These are phyloP conservation scores for Vitis hybrid DNA, from an alignment of 177 flowering plant genomes.

Conservation along the genomic window DNA sequence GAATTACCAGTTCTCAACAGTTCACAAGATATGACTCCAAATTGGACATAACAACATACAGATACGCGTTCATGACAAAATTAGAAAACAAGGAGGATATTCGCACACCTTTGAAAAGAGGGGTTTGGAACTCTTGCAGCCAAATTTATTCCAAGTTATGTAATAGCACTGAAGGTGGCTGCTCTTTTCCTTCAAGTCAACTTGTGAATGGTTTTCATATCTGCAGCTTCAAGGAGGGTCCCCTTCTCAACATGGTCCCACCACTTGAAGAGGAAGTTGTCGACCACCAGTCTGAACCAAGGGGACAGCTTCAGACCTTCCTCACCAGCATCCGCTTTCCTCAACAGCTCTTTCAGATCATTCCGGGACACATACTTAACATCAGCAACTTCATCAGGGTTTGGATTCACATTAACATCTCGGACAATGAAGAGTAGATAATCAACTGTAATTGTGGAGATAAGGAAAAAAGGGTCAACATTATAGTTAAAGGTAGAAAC, in stretches of 20 bases:
- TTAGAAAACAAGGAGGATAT: too few species aligned
- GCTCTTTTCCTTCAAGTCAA: conserved; percentile 25
- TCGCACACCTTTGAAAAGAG: too few species aligned
- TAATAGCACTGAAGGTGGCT: background rate
- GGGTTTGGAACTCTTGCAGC: background rate
- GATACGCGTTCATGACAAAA: too few species aligned
- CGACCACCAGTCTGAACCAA: conserved; percentile 91
- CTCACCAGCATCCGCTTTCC: conserved; percentile 91
- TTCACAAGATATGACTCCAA: too few species aligned
- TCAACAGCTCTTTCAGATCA: conserved; percentile 73
- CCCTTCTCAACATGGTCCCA: conserved; percentile 91
- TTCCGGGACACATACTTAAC: conserved; percentile 76
- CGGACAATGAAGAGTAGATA: conserved; percentile 92
- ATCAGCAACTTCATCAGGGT: conserved; percentile 92
- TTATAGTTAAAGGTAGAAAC: background rate
- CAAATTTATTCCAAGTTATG: background rate
- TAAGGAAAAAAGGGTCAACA: conserved; percentile 1
- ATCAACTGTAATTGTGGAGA: conserved; percentile 59
- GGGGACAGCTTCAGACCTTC: conserved; percentile 90
- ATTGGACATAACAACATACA: too few species aligned
- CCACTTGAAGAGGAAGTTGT: conserved; percentile 92
- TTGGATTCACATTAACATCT: conserved; percentile 71
- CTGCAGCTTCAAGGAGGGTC: conserved; percentile 60
- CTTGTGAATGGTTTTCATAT: conserved; percentile 93
- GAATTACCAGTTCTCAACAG: too few species aligned